phyloP scores from a whole-genome alignment of 306 rosid species.

The Luffa aegyptiaca region DNA sequence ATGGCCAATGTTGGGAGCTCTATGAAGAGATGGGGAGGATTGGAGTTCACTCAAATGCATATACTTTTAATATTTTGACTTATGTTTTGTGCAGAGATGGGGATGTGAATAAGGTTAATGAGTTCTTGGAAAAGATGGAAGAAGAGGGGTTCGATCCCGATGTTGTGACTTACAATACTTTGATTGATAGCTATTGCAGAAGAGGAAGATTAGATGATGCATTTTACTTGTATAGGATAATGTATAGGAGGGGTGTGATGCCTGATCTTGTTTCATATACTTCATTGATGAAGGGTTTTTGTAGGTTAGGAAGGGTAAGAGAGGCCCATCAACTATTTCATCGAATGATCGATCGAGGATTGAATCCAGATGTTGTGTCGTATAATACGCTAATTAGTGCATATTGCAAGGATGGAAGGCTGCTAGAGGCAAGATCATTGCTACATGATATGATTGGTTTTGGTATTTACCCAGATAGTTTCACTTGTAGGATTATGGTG shows the following conservation, averaged over 20 bases:
- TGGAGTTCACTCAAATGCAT: slow-evolving; percentile 66
- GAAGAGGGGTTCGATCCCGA: slow-evolving; percentile 91
- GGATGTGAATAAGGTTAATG: slow-evolving; percentile 57
- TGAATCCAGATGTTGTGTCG: slow-evolving; percentile 43
- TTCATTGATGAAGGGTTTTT: slow-evolving; percentile 80
- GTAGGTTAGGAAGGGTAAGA: slow-evolving; percentile 46
- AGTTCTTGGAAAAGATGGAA: slow-evolving; percentile 78
- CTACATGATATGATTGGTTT: slow-evolving; percentile 58
- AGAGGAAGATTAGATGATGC: slow-evolving; percentile 70
- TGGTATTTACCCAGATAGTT: slow-evolving; percentile 42
- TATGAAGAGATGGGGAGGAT: slow-evolving; percentile 79
- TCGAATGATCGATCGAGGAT: slow-evolving; percentile 65
- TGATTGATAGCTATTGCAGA: slow-evolving; percentile 64
- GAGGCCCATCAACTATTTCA: slow-evolving; percentile 93
- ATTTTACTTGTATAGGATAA: slow-evolving; percentile 61
- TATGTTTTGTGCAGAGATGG: slow-evolving; percentile 60
- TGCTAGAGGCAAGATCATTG: slow-evolving; percentile 41
- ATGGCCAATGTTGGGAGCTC: slow-evolving; percentile 64
- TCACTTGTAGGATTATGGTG: slow-evolving; percentile 50
- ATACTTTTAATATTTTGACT: slow-evolving; percentile 67
- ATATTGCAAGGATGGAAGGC: slow-evolving; percentile 53
- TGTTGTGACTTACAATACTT: slow-evolving; percentile 63
- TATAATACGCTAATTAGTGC: slow-evolving; percentile 69
- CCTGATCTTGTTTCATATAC: slow-evolving; percentile 72
- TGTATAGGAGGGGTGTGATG: slow-evolving; percentile 62